Percentiles rank a stretch among this genome's conserved stretches.
Evolutionary conservation across 2,329 filamentous ascomycete species (phyloP).

Genomic region (Coniochaeta ligniaria): DNA sequence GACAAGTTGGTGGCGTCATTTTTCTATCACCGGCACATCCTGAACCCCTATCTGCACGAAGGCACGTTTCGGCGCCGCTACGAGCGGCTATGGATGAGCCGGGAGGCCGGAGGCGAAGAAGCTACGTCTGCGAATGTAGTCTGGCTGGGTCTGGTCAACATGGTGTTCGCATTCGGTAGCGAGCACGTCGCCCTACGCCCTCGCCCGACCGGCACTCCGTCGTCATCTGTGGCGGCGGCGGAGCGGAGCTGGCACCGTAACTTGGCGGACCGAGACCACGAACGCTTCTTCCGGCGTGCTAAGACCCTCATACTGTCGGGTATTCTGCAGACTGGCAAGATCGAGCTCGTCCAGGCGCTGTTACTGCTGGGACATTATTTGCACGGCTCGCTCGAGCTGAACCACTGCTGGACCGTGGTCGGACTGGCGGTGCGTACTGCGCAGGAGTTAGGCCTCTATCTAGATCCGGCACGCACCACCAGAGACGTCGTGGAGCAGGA

Average conservation of each 20-base stretch:
- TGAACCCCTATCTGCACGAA: slow-evolving; percentile 2
- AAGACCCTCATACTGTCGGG: not conserved
- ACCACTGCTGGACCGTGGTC: slow-evolving; percentile 3
- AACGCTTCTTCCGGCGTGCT: slow-evolving; percentile 1
- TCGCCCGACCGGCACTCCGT: not conserved
- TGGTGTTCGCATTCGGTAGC: slow-evolving; percentile 3
- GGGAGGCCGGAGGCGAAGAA: not conserved
- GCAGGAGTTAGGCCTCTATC: slow-evolving; percentile 1
- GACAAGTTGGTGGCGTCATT: not conserved
- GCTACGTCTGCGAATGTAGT: not conserved
- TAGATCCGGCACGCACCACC: not conserved
- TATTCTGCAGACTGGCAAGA: not conserved
- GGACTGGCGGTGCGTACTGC: slow-evolving; percentile 1
- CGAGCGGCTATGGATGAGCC: slow-evolving; percentile 1
- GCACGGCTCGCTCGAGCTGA: slow-evolving; percentile 3
- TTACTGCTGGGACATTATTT: slow-evolving; percentile 3
- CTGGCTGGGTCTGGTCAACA: slow-evolving; percentile 1
- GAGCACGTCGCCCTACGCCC: not conserved
- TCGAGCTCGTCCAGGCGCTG: slow-evolving; percentile 3
- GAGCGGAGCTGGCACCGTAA: not conserved
- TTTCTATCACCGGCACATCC: not conserved
- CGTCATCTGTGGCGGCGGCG: not conserved
- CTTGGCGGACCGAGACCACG: not conserved
- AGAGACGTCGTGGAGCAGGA: not conserved
- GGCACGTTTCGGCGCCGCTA: slow-evolving; percentile 3